phyloP scores from a whole-genome alignment of 208 protist genomes.

The Trypanosoma lewisi region DNA sequence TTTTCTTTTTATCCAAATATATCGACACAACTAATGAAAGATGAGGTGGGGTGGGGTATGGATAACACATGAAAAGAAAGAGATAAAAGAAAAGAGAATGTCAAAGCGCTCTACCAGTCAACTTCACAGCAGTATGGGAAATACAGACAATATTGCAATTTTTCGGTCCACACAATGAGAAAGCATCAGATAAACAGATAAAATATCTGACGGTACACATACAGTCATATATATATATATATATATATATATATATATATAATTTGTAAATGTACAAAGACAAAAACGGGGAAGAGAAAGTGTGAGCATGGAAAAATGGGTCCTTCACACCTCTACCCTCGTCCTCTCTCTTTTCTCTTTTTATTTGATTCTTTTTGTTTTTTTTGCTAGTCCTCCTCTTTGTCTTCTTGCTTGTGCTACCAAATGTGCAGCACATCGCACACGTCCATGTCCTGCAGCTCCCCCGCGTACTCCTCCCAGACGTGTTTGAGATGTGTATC shows the following conservation, averaged over 20 bases:
- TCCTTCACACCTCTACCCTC: no score
- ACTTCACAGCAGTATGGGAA: no score
- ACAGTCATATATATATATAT: background rate
- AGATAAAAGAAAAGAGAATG: background rate
- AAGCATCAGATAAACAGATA: no score
- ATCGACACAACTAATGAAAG: background rate
- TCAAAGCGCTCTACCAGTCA: no score
- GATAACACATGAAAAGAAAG: background rate
- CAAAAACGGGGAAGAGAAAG: constrained; percentile 12
- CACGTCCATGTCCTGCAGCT: constrained; percentile 36
- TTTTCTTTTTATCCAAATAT: background rate
- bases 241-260: constrained; percentile 4
- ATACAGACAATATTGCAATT: no score
- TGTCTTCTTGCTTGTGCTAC: constrained; percentile 7
- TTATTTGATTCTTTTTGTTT: background rate
- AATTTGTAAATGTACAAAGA: background rate
- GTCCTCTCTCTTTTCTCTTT: no score
- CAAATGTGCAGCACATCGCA: constrained; percentile 37
- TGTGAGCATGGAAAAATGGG: background rate
- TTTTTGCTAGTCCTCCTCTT: background rate
- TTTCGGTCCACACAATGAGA: no score
- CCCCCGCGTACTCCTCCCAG: constrained; percentile 38
- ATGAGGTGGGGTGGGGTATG: background rate
- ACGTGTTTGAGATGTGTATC: constrained; percentile 26
- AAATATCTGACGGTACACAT: no score